These are phyloP conservation scores for Diaporthe citrichinensis DNA, from an alignment of 2,329 filamentous ascomycete species.

Conservation along the genomic window DNA sequence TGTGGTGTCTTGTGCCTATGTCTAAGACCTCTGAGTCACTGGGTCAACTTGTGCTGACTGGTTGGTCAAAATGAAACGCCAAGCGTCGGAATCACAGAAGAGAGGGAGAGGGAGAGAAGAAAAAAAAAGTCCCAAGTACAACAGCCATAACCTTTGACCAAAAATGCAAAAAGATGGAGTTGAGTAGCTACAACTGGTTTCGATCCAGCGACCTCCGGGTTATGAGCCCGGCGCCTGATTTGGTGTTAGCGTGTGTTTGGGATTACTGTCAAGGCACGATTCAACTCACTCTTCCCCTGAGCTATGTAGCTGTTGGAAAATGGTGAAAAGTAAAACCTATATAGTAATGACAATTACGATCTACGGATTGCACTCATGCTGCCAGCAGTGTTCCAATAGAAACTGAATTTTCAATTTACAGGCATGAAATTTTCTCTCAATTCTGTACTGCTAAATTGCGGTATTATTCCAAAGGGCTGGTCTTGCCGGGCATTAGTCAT, in stretches of 20 bases:
- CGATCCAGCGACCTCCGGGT: slow-evolving; percentile 43
- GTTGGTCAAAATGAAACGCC: not conserved
- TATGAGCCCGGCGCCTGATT: slow-evolving; percentile 41
- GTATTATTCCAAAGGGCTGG: too few relatives aligned
- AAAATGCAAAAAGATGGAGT: not conserved
- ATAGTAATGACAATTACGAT: too few relatives aligned
- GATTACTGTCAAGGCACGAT: not conserved
- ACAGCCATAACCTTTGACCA: not conserved
- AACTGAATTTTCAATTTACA: too few relatives aligned
- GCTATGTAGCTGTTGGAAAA: slow-evolving; percentile 37
- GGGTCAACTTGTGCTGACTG: not conserved
- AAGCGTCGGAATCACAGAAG: not conserved
- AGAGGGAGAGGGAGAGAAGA: not conserved
- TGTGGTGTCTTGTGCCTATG: not conserved
- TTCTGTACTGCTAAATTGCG: too few relatives aligned
- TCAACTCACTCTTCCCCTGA: slow-evolving; percentile 40
- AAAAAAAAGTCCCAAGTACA: not conserved
- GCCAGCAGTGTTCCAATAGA: too few relatives aligned
- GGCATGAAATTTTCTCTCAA: too few relatives aligned
- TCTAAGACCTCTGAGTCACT: not conserved
- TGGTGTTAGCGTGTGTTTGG: not conserved
- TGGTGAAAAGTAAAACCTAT: not conserved
- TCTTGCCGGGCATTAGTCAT: too few relatives aligned
- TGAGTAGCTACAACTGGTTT: slow-evolving; percentile 41
- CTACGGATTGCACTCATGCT: too few relatives aligned